A percentile compares a stretch with the other conserved stretches of the same genome.
Evolutionary conservation across 768 basidiomycete genomes (phyloP).

Genomic region (Clavaria fumosa): DNA sequence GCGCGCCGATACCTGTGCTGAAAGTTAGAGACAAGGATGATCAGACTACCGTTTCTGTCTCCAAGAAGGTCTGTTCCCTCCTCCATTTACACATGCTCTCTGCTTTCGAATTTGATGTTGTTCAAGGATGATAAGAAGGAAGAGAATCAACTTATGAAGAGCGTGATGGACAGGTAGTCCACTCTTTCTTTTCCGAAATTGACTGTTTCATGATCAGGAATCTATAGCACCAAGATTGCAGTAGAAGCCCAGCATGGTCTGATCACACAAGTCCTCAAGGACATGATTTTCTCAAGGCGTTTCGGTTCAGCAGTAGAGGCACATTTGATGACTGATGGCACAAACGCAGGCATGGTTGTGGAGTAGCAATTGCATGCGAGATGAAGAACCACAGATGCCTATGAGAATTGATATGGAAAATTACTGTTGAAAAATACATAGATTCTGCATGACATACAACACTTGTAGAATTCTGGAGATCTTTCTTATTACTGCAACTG

Average conservation of each 20-base stretch:
- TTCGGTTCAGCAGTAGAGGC: too few species aligned
- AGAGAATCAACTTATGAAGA: constrained; percentile 74
- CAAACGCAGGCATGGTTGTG: too few species aligned
- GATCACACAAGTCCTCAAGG: constrained; percentile 87
- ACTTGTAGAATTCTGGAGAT: too few species aligned
- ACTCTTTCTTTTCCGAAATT: background rate
- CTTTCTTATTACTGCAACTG: too few species aligned
- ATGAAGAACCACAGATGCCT: too few species aligned
- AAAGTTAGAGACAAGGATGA: constrained; percentile 41
- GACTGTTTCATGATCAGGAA: background rate
- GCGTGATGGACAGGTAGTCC: constrained; percentile 73
- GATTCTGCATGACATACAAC: too few species aligned
- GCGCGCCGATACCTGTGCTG: constrained; percentile 35
- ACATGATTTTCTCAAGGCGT: constrained; percentile 68
- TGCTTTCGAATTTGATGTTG: constrained; percentile 11
- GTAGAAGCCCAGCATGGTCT: constrained; percentile 89
- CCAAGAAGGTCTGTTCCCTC: constrained; percentile 26
- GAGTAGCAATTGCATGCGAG: too few species aligned
- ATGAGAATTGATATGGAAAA: too few species aligned
- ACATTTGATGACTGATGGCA: too few species aligned
- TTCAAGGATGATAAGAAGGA: constrained; percentile 74
- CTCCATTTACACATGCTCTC: constrained; percentile 1
- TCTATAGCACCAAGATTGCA: constrained; percentile 66
- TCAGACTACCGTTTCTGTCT: too few species aligned
- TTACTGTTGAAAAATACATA: too few species aligned